Base-by-base conservation (phyloP, 2,329 filamentous ascomycete species). In the Aspergillus phoenicis region DNA sequence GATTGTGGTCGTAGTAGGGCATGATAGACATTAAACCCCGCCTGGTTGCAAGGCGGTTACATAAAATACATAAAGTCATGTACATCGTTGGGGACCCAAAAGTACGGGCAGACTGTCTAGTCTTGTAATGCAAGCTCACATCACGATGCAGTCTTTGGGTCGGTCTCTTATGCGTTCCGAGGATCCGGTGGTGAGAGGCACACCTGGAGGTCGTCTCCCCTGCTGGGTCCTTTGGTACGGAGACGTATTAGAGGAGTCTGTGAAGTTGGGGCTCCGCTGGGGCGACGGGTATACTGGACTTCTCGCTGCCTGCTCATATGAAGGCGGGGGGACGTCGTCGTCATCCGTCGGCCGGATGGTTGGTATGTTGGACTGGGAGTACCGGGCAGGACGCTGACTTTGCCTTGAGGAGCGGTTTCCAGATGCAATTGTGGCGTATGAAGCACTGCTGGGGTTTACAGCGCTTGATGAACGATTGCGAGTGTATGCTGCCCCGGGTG, bases 291-390 rank as follows among this genome's bases (percentile, higher is more conserved):
- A 89, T 2, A 81, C 81, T n/a, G 81, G 80, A 47, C 81, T 80
- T 13, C 77, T 82, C 0, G 86, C 82, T 17, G 86, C 85, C 71
- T 89, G 85, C 71, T 90, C 88, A 68, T 90, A 90, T 0, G 83
- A 83, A 4, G 88, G 88, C 1, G 86, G 87, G 1, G 86, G 86
- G 0, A 80, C 83, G 28, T 87, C 82, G 24, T 84, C 81, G 55
- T 67, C 76, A 38, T 77, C 52, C 67, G 52, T 74, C 68, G 73
- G n/a, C 69, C 70, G 62, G 77, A 77, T 52, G 56, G 62, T 61
- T 66, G 68, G 39, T 62, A 63, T 24, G 20, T 57, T 59, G 20
- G 62, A 52, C 41, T 65, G 62, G 28, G 65, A 59, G 54, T 53
- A 15, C 60, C 63, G 60, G 49, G 59, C 41, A 58, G 57, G 57